Conservation (phyloP, 1,139 yeast species). For the Geotrichum klebahnii region DNA sequence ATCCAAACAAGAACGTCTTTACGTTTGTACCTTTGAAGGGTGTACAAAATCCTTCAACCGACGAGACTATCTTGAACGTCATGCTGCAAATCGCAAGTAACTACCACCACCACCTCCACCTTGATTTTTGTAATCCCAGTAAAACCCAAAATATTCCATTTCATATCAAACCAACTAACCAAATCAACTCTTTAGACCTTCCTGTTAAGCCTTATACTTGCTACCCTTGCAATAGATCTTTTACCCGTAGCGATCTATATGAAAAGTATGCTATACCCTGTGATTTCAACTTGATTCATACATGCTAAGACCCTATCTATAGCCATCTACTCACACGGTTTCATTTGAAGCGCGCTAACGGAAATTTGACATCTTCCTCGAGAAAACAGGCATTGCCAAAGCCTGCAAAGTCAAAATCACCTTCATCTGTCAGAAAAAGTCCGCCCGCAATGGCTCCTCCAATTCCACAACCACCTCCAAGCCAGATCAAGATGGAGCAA, state of each 20-base stretch:
- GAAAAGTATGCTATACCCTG: constrained; percentile 18
- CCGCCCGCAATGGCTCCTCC: neutral
- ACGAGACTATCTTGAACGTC: constrained; percentile 40
- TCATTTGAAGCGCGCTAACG: constrained; percentile 19
- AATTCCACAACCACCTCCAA: too few relatives aligned
- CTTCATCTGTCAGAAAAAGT: neutral
- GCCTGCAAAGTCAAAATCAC: neutral
- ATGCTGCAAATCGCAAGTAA: constrained; percentile 38
- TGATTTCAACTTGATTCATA: neutral
- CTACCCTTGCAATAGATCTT: constrained; percentile 20
- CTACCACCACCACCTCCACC: neutral
- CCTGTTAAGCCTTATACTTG: constrained; percentile 22
- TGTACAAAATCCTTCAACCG: constrained; percentile 40
- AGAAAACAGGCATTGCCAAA: neutral
- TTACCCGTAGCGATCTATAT: constrained; percentile 21
- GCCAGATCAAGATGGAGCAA: too few relatives aligned
- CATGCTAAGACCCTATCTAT: neutral
- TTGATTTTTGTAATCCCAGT: neutral
- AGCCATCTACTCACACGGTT: constrained; percentile 21
- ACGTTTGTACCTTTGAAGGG: constrained; percentile 35
- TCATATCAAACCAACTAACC: neutral
- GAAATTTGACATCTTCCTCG: neutral
- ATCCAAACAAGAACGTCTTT: constrained; percentile 21
- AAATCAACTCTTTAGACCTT: constrained; percentile 10
- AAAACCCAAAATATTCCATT: neutral